These are phyloP conservation scores for Claviceps quebecensis DNA, from an alignment of 2,329 filamentous ascomycete genomes.

Conservation along the genomic window DNA sequence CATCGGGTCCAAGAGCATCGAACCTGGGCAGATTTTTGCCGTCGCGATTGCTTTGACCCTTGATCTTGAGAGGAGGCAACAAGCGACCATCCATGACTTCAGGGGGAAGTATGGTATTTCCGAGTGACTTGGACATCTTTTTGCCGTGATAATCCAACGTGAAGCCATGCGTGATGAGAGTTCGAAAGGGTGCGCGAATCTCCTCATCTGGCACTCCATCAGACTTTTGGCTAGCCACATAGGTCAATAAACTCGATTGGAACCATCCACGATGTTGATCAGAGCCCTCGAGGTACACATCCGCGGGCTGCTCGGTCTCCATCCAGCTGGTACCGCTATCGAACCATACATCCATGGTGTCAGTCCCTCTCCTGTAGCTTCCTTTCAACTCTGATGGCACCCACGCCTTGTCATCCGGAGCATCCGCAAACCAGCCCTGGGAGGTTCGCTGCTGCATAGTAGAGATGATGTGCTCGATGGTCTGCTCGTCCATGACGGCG, in stretches of 20 bases:
- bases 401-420: conserved; percentile 63
- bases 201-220: conserved; percentile 14
- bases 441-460: conserved; percentile 65
- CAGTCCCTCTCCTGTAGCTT: conserved; percentile 59
- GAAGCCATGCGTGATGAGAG: conserved; percentile 90
- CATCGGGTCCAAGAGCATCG: conserved; percentile 72
- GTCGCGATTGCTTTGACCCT: conserved; percentile 30
- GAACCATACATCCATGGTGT: conserved; percentile 99
- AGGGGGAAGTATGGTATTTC: conserved; percentile 69
- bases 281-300: conserved; percentile 85
- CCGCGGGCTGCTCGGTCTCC: conserved; percentile 43
- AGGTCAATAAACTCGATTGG: conserved; percentile 84
- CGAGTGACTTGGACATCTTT: conserved; percentile 97
- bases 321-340: conserved; percentile 95
- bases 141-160: conserved; percentile 78
- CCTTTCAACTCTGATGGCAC: conserved; percentile 49
- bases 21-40: conserved; percentile 23
- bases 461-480: conserved; percentile 71
- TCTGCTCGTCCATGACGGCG: conserved; percentile 65
- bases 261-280: conserved; percentile 99
- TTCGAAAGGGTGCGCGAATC: conserved; percentile 57
- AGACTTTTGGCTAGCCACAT: conserved; percentile 49
- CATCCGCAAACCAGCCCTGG: conserved; percentile 92
- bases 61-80: conserved; percentile 52
- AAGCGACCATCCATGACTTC: conserved; percentile 78